A percentile compares a stretch with the other conserved stretches of the same genome.
These are phyloP conservation scores for Serendipita sp. DNA, from an alignment of 768 basidiomycete species.

Conservation along the genomic window DNA sequence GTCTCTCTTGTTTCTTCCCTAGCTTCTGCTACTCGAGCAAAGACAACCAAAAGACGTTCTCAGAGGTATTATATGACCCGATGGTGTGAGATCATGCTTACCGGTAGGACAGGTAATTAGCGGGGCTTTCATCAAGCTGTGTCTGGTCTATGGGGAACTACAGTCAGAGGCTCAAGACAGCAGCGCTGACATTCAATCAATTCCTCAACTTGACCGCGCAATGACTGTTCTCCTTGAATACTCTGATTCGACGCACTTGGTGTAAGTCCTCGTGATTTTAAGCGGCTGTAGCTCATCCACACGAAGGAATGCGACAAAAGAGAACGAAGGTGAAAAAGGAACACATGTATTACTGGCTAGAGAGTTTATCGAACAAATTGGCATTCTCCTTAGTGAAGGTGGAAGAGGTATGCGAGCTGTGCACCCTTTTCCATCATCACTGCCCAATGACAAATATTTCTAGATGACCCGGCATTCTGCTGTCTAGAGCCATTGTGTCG, in stretches of 20 bases:
- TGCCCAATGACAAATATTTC: background rate
- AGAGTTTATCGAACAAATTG: no score
- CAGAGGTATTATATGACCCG: background rate
- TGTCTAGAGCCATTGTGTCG: background rate
- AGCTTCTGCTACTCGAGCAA: constrained; percentile 31
- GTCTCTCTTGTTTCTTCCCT: constrained; percentile 33
- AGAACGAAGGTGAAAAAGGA: no score
- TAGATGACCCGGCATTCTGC: background rate
- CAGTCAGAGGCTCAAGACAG: background rate
- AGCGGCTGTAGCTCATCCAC: no score
- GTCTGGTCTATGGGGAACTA: background rate
- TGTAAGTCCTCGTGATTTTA: background rate
- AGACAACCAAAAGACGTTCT: constrained; percentile 19
- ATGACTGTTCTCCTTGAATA: background rate
- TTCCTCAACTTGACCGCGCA: background rate
- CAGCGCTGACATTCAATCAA: background rate
- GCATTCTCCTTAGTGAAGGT: no score
- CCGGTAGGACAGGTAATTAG: background rate
- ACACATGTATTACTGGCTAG: no score
- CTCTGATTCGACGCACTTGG: background rate
- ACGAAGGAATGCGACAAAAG: no score
- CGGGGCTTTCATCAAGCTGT: background rate
- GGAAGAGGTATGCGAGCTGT: no score
- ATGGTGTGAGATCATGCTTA: background rate
- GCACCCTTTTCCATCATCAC: no score